Percentiles rank a stretch among this genome's conserved stretches.
Evolutionary conservation across 805 yeast genomes (phyloP).

Genomic region (Lachancea lanzarotensis): DNA sequence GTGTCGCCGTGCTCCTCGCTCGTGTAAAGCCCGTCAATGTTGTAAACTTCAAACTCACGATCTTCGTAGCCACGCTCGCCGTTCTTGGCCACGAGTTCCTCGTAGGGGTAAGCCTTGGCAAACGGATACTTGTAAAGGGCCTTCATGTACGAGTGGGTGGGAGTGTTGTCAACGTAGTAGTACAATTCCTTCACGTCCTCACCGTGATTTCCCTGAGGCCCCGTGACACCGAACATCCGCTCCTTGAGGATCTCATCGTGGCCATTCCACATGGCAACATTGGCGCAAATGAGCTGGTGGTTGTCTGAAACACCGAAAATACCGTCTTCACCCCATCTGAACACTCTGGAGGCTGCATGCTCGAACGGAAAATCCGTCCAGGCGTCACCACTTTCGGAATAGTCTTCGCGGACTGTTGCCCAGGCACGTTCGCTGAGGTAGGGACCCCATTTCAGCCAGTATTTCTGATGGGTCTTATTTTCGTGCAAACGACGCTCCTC

Average conservation of each 20-base stretch:
- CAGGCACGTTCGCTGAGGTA: slow-evolving; percentile 83
- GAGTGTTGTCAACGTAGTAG: slow-evolving; percentile 84
- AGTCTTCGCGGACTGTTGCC: slow-evolving; percentile 84
- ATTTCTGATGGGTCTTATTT: slow-evolving; percentile 35
- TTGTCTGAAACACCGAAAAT: slow-evolving; percentile 84
- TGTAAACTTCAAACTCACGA: slow-evolving; percentile 74
- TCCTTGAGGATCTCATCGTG: slow-evolving; percentile 80
- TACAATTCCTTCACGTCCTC: slow-evolving; percentile 88
- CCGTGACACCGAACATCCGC: slow-evolving; percentile 80
- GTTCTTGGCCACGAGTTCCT: slow-evolving; percentile 62
- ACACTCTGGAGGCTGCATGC: slow-evolving; percentile 70
- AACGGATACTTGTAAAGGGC: slow-evolving; percentile 92
- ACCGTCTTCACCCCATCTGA: slow-evolving; percentile 96
- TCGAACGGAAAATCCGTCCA: slow-evolving; percentile 87
- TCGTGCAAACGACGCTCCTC: slow-evolving; percentile 35
- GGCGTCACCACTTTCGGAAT: slow-evolving; percentile 79
- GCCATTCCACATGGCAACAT: slow-evolving; percentile 90
- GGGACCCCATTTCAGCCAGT: slow-evolving; percentile 90
- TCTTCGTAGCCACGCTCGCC: slow-evolving; percentile 59
- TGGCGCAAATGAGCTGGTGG: slow-evolving; percentile 66
- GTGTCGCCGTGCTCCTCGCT: slow-evolving; percentile 45
- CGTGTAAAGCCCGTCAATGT: slow-evolving; percentile 62
- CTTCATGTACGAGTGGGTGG: slow-evolving; percentile 89
- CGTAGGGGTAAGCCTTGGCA: slow-evolving; percentile 64
- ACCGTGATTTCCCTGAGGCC: slow-evolving; percentile 92